Evolutionary conservation across 495 filamentous ascomycete genomes (phyloP).

Genomic region (Aspergillus asperescens): DNA sequence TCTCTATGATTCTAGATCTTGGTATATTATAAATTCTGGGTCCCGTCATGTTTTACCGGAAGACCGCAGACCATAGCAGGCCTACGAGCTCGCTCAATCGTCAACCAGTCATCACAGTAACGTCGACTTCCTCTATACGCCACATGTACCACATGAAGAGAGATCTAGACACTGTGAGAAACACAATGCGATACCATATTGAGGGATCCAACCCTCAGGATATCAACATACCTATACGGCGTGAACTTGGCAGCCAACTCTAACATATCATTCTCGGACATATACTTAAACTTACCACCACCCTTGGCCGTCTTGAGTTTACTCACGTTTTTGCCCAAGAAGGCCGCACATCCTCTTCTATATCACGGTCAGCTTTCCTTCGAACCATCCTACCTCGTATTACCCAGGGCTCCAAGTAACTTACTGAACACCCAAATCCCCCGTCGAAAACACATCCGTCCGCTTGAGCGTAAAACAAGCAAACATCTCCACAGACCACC

Average conservation of each 20-base stretch:
- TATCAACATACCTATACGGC: conserved; percentile 66
- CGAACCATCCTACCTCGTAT: neutral
- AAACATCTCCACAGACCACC: conserved; percentile 97
- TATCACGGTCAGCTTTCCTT: neutral
- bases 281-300: conserved; percentile 94
- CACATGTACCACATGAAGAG: conserved; percentile 93
- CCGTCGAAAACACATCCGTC: conserved; percentile 87
- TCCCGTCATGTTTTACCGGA: neutral
- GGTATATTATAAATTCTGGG: neutral
- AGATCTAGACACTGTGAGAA: conserved; percentile 42
- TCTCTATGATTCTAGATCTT: neutral
- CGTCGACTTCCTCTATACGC: conserved; percentile 71
- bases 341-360: conserved; percentile 82
- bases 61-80: neutral
- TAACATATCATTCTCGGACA: conserved; percentile 88
- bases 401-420: conserved; percentile 18
- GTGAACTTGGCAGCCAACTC: conserved; percentile 72
- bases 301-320: conserved; percentile 79
- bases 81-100: neutral
- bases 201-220: neutral
- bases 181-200: neutral
- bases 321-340: conserved; percentile 73
- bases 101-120: conserved; percentile 52
- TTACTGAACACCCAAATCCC: conserved; percentile 89
- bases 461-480: conserved; percentile 86